Conservation (phyloP, 1,139 yeast genomes). For the Meyerozyma elateridarum region DNA sequence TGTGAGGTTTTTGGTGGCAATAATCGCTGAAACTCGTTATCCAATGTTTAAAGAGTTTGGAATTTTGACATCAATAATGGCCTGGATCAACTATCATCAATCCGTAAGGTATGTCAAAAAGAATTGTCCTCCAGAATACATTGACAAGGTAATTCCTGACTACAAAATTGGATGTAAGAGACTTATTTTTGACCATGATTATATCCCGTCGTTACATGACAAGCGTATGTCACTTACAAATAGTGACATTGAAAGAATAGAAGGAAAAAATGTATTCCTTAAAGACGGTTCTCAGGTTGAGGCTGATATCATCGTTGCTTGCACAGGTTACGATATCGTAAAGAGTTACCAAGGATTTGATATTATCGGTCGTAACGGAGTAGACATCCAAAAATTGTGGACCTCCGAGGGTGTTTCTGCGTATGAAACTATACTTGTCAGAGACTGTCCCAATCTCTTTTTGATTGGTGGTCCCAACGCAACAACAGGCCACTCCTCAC, state of each 20-base stretch:
- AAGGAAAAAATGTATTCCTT: slow-evolving; percentile 10
- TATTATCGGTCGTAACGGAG: slow-evolving; percentile 26
- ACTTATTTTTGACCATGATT: slow-evolving; percentile 13
- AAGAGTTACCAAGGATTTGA: slow-evolving; percentile 18
- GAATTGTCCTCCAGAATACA: slow-evolving; percentile 11
- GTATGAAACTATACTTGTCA: slow-evolving; percentile 31
- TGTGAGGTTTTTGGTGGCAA: slow-evolving; percentile 11
- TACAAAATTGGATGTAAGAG: slow-evolving; percentile 15
- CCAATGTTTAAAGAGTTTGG: slow-evolving; percentile 12
- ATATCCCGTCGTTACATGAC: slow-evolving; percentile 11
- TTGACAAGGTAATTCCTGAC: slow-evolving; percentile 12
- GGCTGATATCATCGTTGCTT: slow-evolving; percentile 15
- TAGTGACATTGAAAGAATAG: slow-evolving; percentile 8
- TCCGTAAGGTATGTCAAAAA: slow-evolving; percentile 7
- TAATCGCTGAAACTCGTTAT: slow-evolving; percentile 11
- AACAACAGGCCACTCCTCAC: slow-evolving; percentile 43
- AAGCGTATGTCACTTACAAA: slow-evolving; percentile 10
- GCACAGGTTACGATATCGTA: slow-evolving; percentile 13
- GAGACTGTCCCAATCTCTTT: slow-evolving; percentile 35
- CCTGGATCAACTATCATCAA: background rate
- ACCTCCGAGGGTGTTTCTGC: slow-evolving; percentile 29
- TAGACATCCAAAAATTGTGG: slow-evolving; percentile 24
- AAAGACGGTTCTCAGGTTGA: slow-evolving; percentile 10
- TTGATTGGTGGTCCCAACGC: slow-evolving; percentile 40
- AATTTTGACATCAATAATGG: background rate